Percentiles rank a stretch among this genome's conserved stretches.
These are phyloP conservation scores for Cercospora janseana DNA, from an alignment of 2,329 filamentous ascomycete genomes.

Conservation along the genomic window DNA sequence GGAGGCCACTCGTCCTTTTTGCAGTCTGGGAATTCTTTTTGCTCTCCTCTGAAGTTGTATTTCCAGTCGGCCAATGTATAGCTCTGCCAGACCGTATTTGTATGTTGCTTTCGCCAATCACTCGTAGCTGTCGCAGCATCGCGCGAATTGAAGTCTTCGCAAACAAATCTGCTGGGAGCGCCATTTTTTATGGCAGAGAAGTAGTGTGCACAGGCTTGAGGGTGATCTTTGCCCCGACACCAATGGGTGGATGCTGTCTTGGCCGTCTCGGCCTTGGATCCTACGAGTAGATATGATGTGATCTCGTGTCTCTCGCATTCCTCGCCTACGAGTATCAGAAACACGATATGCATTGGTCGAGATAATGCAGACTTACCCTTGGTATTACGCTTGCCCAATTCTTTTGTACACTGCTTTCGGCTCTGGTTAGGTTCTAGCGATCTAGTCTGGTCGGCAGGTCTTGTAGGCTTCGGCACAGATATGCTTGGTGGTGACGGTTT, in stretches of 20 bases:
- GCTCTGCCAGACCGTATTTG: background rate
- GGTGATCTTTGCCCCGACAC: background rate
- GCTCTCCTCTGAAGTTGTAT: background rate
- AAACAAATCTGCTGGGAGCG: background rate
- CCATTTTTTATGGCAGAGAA: background rate
- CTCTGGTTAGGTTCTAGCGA: background rate
- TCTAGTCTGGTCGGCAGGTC: background rate
- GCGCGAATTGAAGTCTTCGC: background rate
- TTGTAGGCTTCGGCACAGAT: background rate
- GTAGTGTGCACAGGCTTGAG: background rate
- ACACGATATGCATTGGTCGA: too few relatives aligned
- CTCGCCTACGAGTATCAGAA: too few relatives aligned
- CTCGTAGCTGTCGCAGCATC: background rate
- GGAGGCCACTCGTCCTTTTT: constrained; percentile 14
- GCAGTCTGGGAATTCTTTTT: background rate
- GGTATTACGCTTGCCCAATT: background rate
- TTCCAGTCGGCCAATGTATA: background rate
- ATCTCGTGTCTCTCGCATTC: background rate
- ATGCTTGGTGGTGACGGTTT: background rate
- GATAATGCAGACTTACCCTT: too few relatives aligned
- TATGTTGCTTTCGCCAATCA: background rate
- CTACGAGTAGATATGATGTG: background rate
- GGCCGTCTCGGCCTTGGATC: background rate
- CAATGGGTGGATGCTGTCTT: background rate
- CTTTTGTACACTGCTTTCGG: background rate